These are phyloP conservation scores for Mucor ambiguus DNA, from an alignment of 371 early-diverging fungal species.

Conservation along the genomic window DNA sequence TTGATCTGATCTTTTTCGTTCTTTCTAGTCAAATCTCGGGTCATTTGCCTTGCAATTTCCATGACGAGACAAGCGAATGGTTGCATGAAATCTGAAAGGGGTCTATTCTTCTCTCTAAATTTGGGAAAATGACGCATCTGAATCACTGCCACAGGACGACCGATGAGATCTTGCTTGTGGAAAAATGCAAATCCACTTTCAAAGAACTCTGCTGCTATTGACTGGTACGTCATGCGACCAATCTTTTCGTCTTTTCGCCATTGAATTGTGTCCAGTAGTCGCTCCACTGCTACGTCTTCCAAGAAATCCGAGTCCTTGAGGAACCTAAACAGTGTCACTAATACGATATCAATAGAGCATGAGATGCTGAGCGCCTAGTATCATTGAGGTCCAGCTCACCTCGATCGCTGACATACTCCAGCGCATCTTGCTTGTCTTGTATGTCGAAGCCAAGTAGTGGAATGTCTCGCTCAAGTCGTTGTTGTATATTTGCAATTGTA, in stretches of 20 bases:
- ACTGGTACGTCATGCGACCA: constrained; percentile 28
- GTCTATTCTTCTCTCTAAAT: constrained; percentile 35
- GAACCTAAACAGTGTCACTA: constrained; percentile 32
- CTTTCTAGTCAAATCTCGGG: constrained; percentile 38
- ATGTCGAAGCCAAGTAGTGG: constrained; percentile 18
- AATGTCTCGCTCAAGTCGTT: constrained; percentile 24
- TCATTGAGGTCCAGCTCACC: constrained; percentile 18
- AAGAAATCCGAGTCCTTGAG: constrained; percentile 25
- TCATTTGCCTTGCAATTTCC: constrained; percentile 49
- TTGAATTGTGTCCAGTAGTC: constrained; percentile 42
- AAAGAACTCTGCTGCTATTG: constrained; percentile 39
- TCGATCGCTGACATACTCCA: constrained; percentile 32
- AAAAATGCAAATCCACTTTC: constrained; percentile 45
- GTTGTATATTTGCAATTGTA: constrained; percentile 13
- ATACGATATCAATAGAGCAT: no score
- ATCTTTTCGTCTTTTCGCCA: constrained; percentile 42
- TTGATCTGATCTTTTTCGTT: constrained; percentile 22
- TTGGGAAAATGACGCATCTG: constrained; percentile 50
- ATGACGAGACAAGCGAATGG: constrained; percentile 51
- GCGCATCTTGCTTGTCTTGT: constrained; percentile 29
- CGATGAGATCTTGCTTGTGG: constrained; percentile 43
- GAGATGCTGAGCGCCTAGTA: not conserved
- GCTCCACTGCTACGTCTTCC: constrained; percentile 14
- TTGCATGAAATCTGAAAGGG: constrained; percentile 37
- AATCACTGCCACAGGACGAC: constrained; percentile 46